Evolutionary conservation across 1,139 yeast genomes (phyloP), one percentile per base, ranked within the genome.

Genomic region (Pichia sp.): DNA sequence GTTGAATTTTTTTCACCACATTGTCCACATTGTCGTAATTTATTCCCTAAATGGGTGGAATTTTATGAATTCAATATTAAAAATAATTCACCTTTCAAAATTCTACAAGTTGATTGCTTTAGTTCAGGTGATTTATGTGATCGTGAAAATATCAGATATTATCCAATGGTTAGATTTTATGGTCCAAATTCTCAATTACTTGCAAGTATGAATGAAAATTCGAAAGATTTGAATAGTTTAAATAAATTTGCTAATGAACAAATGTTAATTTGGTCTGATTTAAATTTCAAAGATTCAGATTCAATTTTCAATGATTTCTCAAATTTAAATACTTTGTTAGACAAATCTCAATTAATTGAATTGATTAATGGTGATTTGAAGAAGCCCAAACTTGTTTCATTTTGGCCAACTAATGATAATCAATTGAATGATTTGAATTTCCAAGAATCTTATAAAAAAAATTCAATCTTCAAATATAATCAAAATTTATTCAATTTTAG

Each of bases 71-170:
- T 66, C 44, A 68, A 72, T 7, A 14, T 14, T n/a, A 61, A 68
- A 17, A 63, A 59, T 21, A 50, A 71, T n/a, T 15, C 34, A 14
- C 21, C 25, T 3, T 68, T 80, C 24, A 66, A 66, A 12, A 74
- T 82, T 72, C 66, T 71, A 43, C 91, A 82, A 55, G 89, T 83
- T 19, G 74, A 83, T 55, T 84, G 93, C 63, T 68, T 79, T 18
- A 79, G 71, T 38, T 73, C 76, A 56, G 89, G 88, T 10, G 91
- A 83, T 57, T 64, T 83, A 39, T 83, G 93, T 60, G 69, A 64
- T 14, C 62, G 77, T 21, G 86, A 84, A 59, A 67, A 68, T 10
- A 70, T 84, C 34, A 56, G 48, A 17, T 67, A 64, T 25, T 83
- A 71, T 52, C 94, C 94, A 10, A 64, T 66, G 35, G 61, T 83